phyloP scores from a whole-genome alignment of 1,284 basidiomycete genomes.

The Ustilago esculenta region DNA sequence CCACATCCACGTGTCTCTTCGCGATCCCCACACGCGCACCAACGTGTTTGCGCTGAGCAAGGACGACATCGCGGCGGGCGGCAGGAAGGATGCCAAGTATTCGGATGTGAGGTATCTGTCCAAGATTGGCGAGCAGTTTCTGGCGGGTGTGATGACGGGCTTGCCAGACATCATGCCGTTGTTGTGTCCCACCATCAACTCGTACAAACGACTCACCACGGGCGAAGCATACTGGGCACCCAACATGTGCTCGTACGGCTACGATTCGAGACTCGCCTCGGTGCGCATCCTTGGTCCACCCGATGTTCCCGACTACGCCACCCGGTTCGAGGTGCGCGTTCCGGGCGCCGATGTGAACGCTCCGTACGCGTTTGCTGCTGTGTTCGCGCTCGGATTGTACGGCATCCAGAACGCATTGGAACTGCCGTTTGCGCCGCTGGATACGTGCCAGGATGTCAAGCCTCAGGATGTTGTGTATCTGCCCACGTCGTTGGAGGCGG shows the following conservation, averaged over 20 bases:
- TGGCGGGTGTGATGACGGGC: conserved; percentile 88
- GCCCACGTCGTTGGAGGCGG: conserved; percentile 80
- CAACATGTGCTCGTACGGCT: conserved; percentile 87
- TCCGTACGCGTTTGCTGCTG: conserved; percentile 84
- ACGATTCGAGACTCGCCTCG: conserved; percentile 90
- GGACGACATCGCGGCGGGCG: conserved; percentile 74
- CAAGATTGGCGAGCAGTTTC: conserved; percentile 85
- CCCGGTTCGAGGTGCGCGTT: conserved; percentile 89
- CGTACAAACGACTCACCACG: conserved; percentile 96
- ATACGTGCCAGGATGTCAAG: conserved; percentile 25
- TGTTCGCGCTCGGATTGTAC: conserved; percentile 84
- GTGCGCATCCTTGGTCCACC: conserved; percentile 91
- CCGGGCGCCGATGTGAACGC: conserved; percentile 97
- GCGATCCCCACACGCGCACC: conserved; percentile 73
- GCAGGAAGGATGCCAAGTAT: conserved; percentile 76
- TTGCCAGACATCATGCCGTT: conserved; percentile 76
- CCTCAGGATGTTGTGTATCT: conserved; percentile 58
- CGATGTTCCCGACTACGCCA: conserved; percentile 79
- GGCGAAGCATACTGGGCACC: conserved; percentile 94
- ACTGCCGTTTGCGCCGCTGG: conserved; percentile 78
- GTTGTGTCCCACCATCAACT: conserved; percentile 91
- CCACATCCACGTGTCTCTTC: conserved; percentile 89
- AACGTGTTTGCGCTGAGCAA: conserved; percentile 82
- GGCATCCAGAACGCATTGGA: conserved; percentile 82
- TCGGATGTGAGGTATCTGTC: conserved; percentile 86